Evolutionary conservation across 2,329 filamentous ascomycete species (phyloP).

Genomic region (Epichloe gansuensis): DNA sequence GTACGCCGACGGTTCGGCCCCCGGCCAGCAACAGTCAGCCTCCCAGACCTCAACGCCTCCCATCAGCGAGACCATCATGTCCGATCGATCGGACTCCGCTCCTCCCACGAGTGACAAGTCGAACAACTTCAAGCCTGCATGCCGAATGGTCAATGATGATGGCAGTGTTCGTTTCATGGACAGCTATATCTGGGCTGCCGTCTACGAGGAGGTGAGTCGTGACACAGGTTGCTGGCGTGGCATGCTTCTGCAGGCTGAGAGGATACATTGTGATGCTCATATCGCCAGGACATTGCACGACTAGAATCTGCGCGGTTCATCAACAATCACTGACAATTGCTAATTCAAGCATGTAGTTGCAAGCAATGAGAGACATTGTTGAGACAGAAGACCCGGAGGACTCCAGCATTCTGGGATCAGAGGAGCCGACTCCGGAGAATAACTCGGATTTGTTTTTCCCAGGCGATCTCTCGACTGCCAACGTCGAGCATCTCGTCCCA

Average conservation of each 20-base stretch:
- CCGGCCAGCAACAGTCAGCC: conserved; percentile 12
- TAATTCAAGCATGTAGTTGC: conserved; percentile 27
- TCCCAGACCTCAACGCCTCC: conserved; percentile 4
- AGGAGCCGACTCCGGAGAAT: conserved; percentile 37
- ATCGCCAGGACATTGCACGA: neutral
- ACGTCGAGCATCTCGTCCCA: conserved; percentile 45
- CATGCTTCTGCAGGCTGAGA: neutral
- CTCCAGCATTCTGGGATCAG: conserved; percentile 33
- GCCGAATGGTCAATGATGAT: conserved; percentile 43
- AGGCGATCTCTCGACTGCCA: conserved; percentile 25
- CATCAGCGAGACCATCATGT: conserved; percentile 8
- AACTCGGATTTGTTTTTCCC: conserved; percentile 37
- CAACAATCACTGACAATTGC: neutral
- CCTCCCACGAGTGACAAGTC: conserved; percentile 16
- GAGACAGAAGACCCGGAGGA: conserved; percentile 37
- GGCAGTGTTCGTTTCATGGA: conserved; percentile 45
- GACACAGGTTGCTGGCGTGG: neutral
- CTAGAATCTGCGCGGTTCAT: neutral
- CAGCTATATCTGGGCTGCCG: conserved; percentile 38
- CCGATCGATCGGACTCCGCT: conserved; percentile 16
- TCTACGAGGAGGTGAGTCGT: conserved; percentile 41
- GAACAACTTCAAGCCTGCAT: conserved; percentile 30
- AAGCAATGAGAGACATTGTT: conserved; percentile 46
- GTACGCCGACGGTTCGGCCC: conserved; percentile 32
- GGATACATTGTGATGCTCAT: neutral